Evolutionary conservation across 1,139 yeast species (phyloP), one percentile per base, ranked within the genome.

Genomic region (Sugiyamaella sp.): DNA sequence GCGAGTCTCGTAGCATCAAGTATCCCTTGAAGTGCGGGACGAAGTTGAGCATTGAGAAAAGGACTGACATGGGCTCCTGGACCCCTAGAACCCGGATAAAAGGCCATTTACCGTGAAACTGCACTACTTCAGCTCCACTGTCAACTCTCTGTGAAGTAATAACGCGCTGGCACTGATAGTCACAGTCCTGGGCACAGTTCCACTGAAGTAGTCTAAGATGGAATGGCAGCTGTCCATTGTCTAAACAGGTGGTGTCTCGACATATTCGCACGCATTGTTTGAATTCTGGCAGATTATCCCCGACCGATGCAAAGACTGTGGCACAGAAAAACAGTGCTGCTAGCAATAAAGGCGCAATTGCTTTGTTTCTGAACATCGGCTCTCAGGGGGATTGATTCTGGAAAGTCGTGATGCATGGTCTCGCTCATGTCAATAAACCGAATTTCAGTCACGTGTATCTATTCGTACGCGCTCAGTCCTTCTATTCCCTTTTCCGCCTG

Each of bases 41-140:
- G 54, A 89, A 81, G 67, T 93, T 93, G 6, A 89, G 84, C 8
- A 91, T 60, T 10, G 96, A 87, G 69, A 93, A 93, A 1, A 89
- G 27, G 1, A 86, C 82, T n/a, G 96, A 85, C 14, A 85, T 86
- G 0, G 90, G 73, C 67, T 93, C 99, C 68, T 93, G 99, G 27
- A 87, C 75, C 0, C 96, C 96, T 17, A 77, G 71, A 1, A 86
- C 66, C 53, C 99, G 77, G 41, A 74, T 61, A 65, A 93, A 93
- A 1, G 98, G 98, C 99, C 99, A 93, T 71, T 93, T 93, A 0
- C 99, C 99, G 69, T 93, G 98, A 71, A 89, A 93, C 67, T 93
- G 99, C 46, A 79, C 79, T 1, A 89, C 73, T 53, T 81, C 83
- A 52, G 80, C 77, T 6, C 76, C 75, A 2, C 71, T 62, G 0